Evolutionary conservation across 306 rosid genomes (phyloP).

Genomic region (Malus sieversii): DNA sequence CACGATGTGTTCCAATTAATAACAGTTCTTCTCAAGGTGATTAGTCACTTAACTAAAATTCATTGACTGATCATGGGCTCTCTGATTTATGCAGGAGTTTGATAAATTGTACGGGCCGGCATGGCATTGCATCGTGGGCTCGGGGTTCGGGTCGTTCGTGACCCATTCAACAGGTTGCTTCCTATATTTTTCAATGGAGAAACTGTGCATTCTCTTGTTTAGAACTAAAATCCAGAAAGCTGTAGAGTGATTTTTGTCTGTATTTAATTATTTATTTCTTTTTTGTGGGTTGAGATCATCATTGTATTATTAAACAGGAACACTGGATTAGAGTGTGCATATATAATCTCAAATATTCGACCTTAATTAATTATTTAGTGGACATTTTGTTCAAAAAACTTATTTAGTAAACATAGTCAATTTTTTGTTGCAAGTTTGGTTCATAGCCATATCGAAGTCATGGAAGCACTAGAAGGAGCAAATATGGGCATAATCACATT

Average conservation of each 20-base stretch:
- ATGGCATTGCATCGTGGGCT: slow-evolving; percentile 98
- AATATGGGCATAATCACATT: not conserved
- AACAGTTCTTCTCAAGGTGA: not conserved
- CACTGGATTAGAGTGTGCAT: not conserved
- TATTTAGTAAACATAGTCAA: not conserved
- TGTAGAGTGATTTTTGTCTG: slow-evolving; percentile 23
- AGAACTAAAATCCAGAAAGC: slow-evolving; percentile 77
- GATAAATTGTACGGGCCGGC: slow-evolving; percentile 92
- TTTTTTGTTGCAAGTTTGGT: not conserved
- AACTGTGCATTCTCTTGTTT: slow-evolving; percentile 62
- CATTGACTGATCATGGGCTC: not conserved
- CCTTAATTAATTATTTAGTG: not conserved
- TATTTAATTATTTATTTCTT: not conserved
- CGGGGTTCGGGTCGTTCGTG: slow-evolving; percentile 91
- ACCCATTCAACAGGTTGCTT: slow-evolving; percentile 92
- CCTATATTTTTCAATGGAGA: slow-evolving; percentile 85
- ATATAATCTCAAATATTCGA: not conserved
- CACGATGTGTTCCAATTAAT: too few species aligned
- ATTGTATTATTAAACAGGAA: not conserved
- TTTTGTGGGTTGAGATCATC: not conserved
- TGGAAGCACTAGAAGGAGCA: not conserved
- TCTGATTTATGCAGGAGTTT: slow-evolving; percentile 52
- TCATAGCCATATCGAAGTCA: not conserved
- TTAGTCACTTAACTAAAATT: not conserved
- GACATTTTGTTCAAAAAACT: too few species aligned